Evolutionary conservation across 768 basidiomycete genomes (phyloP).

Genomic region (Kwoniella heveanensis): DNA sequence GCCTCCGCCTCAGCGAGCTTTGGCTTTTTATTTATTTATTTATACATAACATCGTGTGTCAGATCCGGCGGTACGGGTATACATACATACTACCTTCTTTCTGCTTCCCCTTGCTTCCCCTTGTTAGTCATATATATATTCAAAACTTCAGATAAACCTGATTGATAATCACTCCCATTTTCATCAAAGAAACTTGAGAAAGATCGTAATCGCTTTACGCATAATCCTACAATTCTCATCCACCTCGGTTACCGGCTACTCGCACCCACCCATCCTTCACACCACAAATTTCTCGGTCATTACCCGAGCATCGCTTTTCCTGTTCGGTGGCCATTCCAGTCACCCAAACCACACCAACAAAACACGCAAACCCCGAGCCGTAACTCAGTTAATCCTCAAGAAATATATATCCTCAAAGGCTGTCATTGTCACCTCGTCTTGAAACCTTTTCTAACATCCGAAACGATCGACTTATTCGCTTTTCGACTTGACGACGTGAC

Average conservation of each 20-base stretch:
- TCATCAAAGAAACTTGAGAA: not conserved
- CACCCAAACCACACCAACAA: no score
- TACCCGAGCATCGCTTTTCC: conserved; percentile 1
- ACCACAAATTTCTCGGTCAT: not conserved
- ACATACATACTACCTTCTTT: not conserved
- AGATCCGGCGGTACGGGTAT: not conserved
- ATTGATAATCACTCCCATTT: not conserved
- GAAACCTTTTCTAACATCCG: no score
- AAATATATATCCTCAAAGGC: not conserved
- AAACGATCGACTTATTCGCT: no score
- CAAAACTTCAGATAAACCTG: not conserved
- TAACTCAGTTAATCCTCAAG: not conserved
- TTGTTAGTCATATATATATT: not conserved
- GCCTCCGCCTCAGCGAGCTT: no score
- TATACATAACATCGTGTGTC: not conserved
- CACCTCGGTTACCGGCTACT: conserved; percentile 1
- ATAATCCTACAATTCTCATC: not conserved
- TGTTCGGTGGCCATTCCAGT: not conserved
- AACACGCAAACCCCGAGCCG: not conserved
- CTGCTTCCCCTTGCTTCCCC: not conserved
- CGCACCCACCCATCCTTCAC: not conserved
- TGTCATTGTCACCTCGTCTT: no score
- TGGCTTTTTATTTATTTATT: not conserved
- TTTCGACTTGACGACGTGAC: no score
- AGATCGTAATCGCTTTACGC: not conserved